A percentile compares a stretch with the other conserved stretches of the same genome.
Evolutionary conservation across 441 rosid species (phyloP).

Genomic region (Adansonia rubrostipa): DNA sequence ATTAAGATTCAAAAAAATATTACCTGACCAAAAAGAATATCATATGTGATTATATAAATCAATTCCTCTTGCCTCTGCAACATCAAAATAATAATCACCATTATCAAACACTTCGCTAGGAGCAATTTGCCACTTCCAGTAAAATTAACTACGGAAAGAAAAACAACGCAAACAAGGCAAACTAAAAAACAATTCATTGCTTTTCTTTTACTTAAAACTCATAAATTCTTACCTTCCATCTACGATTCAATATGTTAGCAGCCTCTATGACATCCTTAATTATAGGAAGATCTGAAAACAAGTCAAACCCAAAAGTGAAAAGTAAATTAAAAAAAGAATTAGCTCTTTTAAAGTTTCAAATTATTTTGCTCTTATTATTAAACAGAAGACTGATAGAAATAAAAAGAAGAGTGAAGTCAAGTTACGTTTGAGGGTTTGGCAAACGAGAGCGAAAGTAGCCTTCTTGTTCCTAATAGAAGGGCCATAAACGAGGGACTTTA

Average conservation of each 20-base stretch:
- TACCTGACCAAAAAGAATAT: conserved; percentile 86
- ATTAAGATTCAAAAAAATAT: conserved; percentile 12
- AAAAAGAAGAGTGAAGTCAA: conserved; percentile 3
- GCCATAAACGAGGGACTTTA: conserved; percentile 79
- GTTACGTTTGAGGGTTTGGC: conserved; percentile 86
- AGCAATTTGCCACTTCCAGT: neutral
- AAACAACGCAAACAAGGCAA: neutral
- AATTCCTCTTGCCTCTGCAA: conserved; percentile 78
- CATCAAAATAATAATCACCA: neutral
- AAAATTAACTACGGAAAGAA: neutral
- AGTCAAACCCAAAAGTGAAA: conserved; percentile 4
- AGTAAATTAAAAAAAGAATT: neutral
- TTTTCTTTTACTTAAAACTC: neutral
- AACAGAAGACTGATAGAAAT: neutral
- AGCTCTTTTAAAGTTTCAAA: neutral
- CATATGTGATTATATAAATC: conserved; percentile 67
- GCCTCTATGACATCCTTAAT: conserved; percentile 72
- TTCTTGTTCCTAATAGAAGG: conserved; percentile 79
- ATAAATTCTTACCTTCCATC: conserved; percentile 68
- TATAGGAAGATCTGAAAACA: conserved; percentile 62
- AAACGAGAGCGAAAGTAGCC: conserved; percentile 88
- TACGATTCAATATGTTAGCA: conserved; percentile 58
- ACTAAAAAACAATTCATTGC: neutral
- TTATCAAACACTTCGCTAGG: conserved; percentile 1
- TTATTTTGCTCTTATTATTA: conserved; percentile 10